Evolutionary conservation across 805 yeast species (phyloP), one percentile per base, ranked within the genome.

Genomic region (Nakazawaea sp.): DNA sequence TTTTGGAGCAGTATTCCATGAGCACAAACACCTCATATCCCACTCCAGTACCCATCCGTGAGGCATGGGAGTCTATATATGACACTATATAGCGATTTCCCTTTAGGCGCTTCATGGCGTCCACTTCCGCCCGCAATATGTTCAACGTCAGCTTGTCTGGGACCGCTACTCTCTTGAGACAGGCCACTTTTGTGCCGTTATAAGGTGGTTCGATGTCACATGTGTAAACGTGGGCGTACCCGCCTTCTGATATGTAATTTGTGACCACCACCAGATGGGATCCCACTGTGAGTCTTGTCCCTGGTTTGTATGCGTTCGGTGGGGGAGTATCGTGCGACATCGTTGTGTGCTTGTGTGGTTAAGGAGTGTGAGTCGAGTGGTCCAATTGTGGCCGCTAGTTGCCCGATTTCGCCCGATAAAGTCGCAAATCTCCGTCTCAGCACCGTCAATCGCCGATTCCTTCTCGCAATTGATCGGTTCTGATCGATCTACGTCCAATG

Each of bases 41-140:
- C 15, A 53, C 55, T 2, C 64, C 55, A n/a, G 50, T 41, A 18
- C 60, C 41, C 58, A 81, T 62, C 48, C 94, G 70, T 10, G 94
- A 78, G 5, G 98, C 98, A 61, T 92, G 96, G 3, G 96, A 86
- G 57, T 92, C 98, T 36, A 88, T 84, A 56, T 92, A 92, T 3
- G 86, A 78, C 2, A 92, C 98, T 43, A 92, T 78, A 53, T 81
- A 79, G 32, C 72, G 71, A 45, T 83, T 74, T 7, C 95, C 95
- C 43, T 79, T 66, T 24, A 92, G 66, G 19, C 95, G 68, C 59
- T 86, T 84, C 97, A 92, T 90, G 10, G 97, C 95, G 54, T 92
- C 97, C 12, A 92, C 98, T 57, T 92, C 99, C 27, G 94, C 96
- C 44, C 97, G 66, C 35, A 92, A 65, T 18, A 81, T 72, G 49